Base-by-base conservation (phyloP, 306 rosid species). In the Lathyrus aphaca region DNA sequence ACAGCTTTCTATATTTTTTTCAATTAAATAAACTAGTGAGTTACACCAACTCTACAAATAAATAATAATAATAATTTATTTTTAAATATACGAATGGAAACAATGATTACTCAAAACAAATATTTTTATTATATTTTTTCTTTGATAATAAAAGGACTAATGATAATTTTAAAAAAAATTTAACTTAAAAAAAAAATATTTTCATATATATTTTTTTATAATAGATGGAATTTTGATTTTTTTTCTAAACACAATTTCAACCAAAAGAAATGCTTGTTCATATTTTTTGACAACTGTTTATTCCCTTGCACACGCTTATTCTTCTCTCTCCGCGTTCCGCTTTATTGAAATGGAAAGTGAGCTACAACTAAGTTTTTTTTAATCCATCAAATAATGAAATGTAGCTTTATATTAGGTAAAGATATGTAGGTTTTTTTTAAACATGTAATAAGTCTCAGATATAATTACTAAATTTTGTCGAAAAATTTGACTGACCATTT, bases 291-390 rank as follows among this genome's bases (percentile, higher is more conserved):
- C 73, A 68, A 68, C 73, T 68, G 62, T 68, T 51, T 51, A 68
- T 66, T 51, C 59, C 25, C 5, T 68, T 68, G 14, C 57, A 6
- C 21, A 25, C 32, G 11, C 43, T n/a, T 39, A 63, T 46, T 50
- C 42, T n/a, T n/a, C 29, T 75, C 48, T 49, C 46, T 58, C 74
- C 70, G 80, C 80, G 75, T 76, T 60, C 2, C 14, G 37, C 51
- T 61, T 79, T 77, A 67, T 88, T 65, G 19, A 30, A 61, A 58
- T 88, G 62, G 19, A 30, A 61, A 58, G 67, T 58, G 61, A 38
- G 48, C 51, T 61, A 38, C 64, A 68, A 68, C 78, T 54, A 64
- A 6, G 63, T 27, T 27, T 0, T 56, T 14, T 27, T 25, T 27
- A n/a, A n/a, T 21, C 9, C 13, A 53, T 35, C 39, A 6, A 35